These are phyloP conservation scores for Fraxinus paxiana DNA, from an alignment of 305 asterid species.

Conservation along the genomic window DNA sequence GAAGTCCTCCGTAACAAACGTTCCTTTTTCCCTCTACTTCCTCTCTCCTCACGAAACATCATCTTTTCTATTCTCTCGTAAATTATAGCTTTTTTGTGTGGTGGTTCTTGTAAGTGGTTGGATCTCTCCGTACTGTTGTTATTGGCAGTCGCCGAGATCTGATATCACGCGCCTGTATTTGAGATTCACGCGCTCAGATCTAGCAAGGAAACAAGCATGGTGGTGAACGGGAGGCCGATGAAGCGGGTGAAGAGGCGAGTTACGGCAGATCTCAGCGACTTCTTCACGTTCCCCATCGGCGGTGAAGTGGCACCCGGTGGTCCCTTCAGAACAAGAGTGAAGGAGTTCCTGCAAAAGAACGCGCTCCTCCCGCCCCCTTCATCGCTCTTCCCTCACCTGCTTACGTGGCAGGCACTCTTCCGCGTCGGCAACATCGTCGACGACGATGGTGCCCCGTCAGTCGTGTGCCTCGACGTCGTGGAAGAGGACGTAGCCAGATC, in stretches of 20 bases:
- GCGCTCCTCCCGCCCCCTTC: constrained; percentile 75
- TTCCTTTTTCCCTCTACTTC: constrained; percentile 30
- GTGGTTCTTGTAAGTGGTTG: background rate
- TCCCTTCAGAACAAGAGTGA: constrained; percentile 60
- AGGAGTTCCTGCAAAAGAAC: constrained; percentile 50
- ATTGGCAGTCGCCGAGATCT: constrained; percentile 33
- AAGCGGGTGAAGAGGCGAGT: constrained; percentile 80
- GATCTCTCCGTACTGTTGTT: background rate
- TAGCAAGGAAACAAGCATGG: constrained; percentile 40
- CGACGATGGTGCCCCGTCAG: constrained; percentile 51
- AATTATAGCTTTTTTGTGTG: background rate
- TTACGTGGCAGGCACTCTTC: constrained; percentile 77
- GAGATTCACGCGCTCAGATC: background rate
- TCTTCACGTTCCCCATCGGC: constrained; percentile 61
- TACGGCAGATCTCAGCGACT: constrained; percentile 73
- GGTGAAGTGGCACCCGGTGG: constrained; percentile 31
- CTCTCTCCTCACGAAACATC: background rate
- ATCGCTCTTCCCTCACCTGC: constrained; percentile 75
- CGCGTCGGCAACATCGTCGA: constrained; percentile 61
- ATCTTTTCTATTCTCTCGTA: background rate
- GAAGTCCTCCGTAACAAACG: constrained; percentile 30
- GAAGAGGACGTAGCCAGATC: constrained; percentile 94
- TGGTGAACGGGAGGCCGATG: constrained; percentile 63
- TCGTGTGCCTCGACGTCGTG: constrained; percentile 67
- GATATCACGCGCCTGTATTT: background rate